Evolutionary conservation across 2,329 filamentous ascomycete genomes (phyloP).

Genomic region (Fusarium equiseti): DNA sequence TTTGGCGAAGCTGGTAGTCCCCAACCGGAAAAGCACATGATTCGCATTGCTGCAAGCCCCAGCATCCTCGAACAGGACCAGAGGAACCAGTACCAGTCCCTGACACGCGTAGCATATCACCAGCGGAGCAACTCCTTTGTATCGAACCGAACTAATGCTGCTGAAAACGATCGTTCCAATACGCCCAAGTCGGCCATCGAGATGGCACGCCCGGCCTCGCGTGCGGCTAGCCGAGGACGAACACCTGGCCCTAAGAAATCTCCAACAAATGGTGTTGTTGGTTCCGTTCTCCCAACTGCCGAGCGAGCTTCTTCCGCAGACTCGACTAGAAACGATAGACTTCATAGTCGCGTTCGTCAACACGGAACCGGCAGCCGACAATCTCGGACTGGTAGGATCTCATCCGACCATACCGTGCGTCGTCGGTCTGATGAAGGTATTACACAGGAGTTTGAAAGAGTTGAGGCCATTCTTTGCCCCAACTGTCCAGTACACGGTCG

Average conservation of each 20-base stretch:
- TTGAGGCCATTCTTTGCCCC: slow-evolving; percentile 23
- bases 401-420: not conserved
- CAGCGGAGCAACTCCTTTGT: slow-evolving; percentile 30
- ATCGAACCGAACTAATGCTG: not conserved
- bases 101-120: not conserved
- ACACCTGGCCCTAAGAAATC: slow-evolving; percentile 13
- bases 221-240: slow-evolving; percentile 29
- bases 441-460: slow-evolving; percentile 8
- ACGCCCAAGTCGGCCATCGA: slow-evolving; percentile 2
- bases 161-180: not conserved
- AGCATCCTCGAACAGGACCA: slow-evolving; percentile 17
- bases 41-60: slow-evolving; percentile 30
- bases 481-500: slow-evolving; percentile 32
- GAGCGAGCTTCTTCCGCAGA: slow-evolving; percentile 26
- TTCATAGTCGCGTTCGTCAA: slow-evolving; percentile 13
- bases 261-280: slow-evolving; percentile 1
- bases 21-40: slow-evolving; percentile 4
- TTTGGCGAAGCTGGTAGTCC: not conserved
- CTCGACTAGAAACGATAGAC: slow-evolving; percentile 26
- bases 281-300: not conserved
- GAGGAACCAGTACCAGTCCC: not conserved
- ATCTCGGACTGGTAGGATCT: not conserved
- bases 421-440: not conserved
- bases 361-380: not conserved
- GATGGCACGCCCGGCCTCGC: slow-evolving; percentile 11